Conservation (phyloP, 2,329 filamentous ascomycete species). For the Colletotrichum paranaense region DNA sequence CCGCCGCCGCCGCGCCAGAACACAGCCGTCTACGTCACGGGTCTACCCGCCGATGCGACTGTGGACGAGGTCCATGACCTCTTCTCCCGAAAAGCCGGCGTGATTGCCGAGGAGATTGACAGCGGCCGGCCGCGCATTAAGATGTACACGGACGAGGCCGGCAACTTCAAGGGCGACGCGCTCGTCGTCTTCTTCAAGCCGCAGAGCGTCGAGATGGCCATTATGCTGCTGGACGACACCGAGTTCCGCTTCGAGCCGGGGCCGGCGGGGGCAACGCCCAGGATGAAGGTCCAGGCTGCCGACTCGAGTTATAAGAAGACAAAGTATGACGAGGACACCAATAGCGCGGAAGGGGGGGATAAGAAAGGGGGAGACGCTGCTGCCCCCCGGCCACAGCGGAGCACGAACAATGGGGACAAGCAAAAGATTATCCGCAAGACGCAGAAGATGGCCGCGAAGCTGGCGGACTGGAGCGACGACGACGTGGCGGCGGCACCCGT, state of each 20-base stretch:
- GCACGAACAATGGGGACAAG: conserved; percentile 73
- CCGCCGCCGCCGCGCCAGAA: conserved; percentile 73
- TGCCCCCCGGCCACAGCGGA: conserved; percentile 48
- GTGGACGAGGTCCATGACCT: conserved; percentile 83
- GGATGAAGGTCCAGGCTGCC: conserved; percentile 84
- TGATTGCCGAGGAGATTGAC: conserved; percentile 95
- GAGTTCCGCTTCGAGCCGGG: conserved; percentile 77
- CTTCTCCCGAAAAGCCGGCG: conserved; percentile 86
- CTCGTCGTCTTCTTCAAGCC: conserved; percentile 95
- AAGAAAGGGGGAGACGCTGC: conserved; percentile 42
- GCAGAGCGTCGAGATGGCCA: conserved; percentile 89
- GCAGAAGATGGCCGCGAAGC: conserved; percentile 89
- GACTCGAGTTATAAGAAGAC: conserved; percentile 94
- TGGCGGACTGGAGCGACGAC: conserved; percentile 96
- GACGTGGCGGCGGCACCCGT: conserved; percentile 65
- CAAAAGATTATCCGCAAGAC: conserved; percentile 92
- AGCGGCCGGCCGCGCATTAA: conserved; percentile 90
- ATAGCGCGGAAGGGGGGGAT: conserved; percentile 10
- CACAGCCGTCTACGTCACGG: conserved; percentile 92
- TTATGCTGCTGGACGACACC: conserved; percentile 83
- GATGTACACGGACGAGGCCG: conserved; percentile 85
- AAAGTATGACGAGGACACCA: conserved; percentile 67
- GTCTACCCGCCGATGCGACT: conserved; percentile 82
- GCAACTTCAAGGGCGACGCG: conserved; percentile 92
- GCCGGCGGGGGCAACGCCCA: conserved; percentile 60